These are phyloP conservation scores for Trapa bicornis DNA, from an alignment of 345 rosid genomes.

Conservation along the genomic window DNA sequence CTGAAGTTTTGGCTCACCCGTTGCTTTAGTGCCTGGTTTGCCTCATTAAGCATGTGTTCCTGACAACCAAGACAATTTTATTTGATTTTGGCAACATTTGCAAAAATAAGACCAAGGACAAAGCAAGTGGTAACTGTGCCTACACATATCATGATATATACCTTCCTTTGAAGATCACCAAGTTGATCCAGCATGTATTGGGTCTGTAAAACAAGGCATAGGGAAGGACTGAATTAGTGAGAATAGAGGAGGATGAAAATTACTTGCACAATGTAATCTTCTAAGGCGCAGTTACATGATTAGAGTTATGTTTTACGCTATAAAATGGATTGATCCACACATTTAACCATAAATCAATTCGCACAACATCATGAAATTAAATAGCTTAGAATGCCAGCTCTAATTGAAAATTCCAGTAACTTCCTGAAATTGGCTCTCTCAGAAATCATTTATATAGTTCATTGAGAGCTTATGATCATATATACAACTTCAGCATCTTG, in stretches of 20 bases:
- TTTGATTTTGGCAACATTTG: background rate
- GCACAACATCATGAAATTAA: too few species aligned
- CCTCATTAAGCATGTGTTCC: conserved; percentile 68
- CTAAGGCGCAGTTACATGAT: background rate
- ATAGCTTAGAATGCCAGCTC: too few species aligned
- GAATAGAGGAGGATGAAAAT: background rate
- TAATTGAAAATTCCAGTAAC: too few species aligned
- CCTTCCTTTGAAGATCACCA: conserved; percentile 79
- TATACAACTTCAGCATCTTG: background rate
- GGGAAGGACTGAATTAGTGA: background rate
- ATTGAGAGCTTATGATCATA: background rate
- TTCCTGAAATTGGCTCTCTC: too few species aligned
- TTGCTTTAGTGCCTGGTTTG: conserved; percentile 64
- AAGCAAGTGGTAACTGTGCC: background rate
- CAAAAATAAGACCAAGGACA: background rate
- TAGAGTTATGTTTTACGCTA: too few species aligned
- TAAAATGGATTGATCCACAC: too few species aligned
- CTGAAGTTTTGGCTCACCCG: conserved; percentile 38
- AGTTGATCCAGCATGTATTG: conserved; percentile 92
- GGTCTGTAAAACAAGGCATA: conserved; percentile 33
- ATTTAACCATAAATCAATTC: too few species aligned
- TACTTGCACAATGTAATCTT: background rate
- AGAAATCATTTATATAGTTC: too few species aligned
- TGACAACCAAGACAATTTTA: conserved; percentile 13
- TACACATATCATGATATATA: conserved; percentile 6